phyloP scores from a whole-genome alignment of 1,139 yeast genomes.

The Oligophagozyma castellii region DNA sequence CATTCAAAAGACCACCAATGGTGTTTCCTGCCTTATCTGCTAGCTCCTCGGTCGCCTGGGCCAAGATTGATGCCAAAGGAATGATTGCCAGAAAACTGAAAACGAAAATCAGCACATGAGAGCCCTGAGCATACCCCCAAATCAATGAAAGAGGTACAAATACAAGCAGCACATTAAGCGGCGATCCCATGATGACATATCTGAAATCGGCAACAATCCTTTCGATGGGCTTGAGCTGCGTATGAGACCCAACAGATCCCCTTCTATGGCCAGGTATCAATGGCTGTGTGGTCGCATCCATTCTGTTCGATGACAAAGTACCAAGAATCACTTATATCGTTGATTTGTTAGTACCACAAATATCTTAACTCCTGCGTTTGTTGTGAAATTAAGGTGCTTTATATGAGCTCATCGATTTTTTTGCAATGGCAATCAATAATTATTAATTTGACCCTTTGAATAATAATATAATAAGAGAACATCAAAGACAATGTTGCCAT shows the following conservation, averaged over 20 bases:
- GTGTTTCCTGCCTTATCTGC: conserved; percentile 80
- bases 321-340: no score
- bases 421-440: no score
- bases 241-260: no score
- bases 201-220: conserved; percentile 10
- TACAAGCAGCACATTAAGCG: conserved; percentile 60
- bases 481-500: no score
- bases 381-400: no score
- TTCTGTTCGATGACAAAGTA: conserved; percentile 2
- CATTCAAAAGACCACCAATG: conserved; percentile 82
- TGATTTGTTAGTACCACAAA: no score
- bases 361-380: no score
- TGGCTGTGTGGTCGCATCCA: conserved; percentile 10
- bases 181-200: conserved; percentile 44
- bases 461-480: no score
- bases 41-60: conserved; percentile 87
- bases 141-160: conserved; percentile 83
- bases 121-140: conserved; percentile 39
- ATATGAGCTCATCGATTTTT: no score
- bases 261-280: conserved; percentile 3
- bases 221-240: no score
- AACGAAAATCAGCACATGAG: conserved; percentile 48
- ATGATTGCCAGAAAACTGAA: conserved; percentile 82
- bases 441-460: no score
- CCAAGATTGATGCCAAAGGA: conserved; percentile 81